Conservation (phyloP, 495 filamentous ascomycete genomes). For the Evernia prunastri region DNA sequence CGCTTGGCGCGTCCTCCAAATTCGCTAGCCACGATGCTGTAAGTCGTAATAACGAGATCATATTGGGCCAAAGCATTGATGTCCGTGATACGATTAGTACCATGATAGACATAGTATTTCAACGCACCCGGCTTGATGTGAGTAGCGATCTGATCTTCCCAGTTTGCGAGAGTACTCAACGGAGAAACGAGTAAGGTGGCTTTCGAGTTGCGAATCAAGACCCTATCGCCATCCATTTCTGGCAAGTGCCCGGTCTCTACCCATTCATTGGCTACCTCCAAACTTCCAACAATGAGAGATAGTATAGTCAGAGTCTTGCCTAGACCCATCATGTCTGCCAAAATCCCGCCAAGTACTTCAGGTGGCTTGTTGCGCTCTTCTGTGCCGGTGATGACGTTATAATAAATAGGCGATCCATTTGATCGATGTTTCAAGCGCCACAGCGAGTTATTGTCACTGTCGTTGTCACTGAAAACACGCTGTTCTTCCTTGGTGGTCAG, state of each 20-base stretch:
- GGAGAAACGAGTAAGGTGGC: constrained; percentile 88
- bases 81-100: constrained; percentile 61
- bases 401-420: constrained; percentile 55
- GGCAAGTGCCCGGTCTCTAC: constrained; percentile 27
- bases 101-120: constrained; percentile 77
- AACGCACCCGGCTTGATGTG: constrained; percentile 61
- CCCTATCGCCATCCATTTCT: constrained; percentile 18
- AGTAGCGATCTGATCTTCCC: constrained; percentile 80
- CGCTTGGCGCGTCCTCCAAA: constrained; percentile 54
- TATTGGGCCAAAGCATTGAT: constrained; percentile 59
- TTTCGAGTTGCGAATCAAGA: constrained; percentile 54
- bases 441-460: constrained; percentile 59
- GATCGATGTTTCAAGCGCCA: constrained; percentile 54
- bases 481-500: constrained; percentile 75
- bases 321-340: constrained; percentile 97
- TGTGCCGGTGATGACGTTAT: constrained; percentile 77
- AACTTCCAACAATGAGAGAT: constrained; percentile 60
- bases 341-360: constrained; percentile 73
- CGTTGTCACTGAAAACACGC: constrained; percentile 46
- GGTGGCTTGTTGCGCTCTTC: constrained; percentile 56
- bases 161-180: constrained; percentile 82
- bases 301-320: constrained; percentile 91
- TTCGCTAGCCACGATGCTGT: constrained; percentile 79
- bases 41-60: constrained; percentile 88
- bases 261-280: constrained; percentile 55